phyloP scores from a whole-genome alignment of 139 green algal genomes.

The Volvox africanus region DNA sequence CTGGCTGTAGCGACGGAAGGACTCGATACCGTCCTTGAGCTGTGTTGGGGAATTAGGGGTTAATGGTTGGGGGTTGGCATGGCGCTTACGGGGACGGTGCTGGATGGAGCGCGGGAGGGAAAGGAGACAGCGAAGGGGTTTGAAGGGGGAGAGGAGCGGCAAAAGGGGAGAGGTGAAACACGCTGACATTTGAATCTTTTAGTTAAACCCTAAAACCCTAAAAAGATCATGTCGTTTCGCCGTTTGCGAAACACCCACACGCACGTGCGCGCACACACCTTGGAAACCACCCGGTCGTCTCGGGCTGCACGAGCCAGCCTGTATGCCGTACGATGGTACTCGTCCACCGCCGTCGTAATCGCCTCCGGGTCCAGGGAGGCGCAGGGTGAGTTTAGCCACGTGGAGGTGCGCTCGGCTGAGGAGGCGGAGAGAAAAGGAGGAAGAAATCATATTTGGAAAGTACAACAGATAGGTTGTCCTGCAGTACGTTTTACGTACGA shows the following conservation, averaged over 20 bases:
- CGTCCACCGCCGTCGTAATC: conserved; percentile 39
- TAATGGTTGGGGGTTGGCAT: background rate
- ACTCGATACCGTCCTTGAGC: conserved; percentile 67
- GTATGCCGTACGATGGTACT: conserved; percentile 60
- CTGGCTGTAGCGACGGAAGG: conserved; percentile 66
- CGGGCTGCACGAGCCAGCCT: conserved; percentile 68
- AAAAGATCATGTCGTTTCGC: no score
- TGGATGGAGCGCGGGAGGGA: no score
- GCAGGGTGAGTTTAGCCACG: conserved; percentile 15
- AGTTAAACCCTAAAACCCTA: no score
- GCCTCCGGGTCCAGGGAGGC: conserved; percentile 10
- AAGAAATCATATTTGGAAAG: background rate
- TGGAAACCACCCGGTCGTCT: conserved; percentile 72
- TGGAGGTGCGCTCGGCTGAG: conserved; percentile 5
- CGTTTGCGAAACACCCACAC: no score
- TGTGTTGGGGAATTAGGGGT: conserved; percentile 17
- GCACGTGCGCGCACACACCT: conserved; percentile 19
- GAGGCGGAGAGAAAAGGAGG: background rate
- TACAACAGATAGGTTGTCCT: no score
- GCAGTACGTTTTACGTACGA: no score
- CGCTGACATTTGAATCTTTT: background rate
- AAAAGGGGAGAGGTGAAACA: background rate
- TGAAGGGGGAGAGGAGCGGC: background rate
- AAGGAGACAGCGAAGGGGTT: no score
- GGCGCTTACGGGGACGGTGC: background rate